Conservation (phyloP, 306 rosid genomes). For the Dryas alaskensis region DNA sequence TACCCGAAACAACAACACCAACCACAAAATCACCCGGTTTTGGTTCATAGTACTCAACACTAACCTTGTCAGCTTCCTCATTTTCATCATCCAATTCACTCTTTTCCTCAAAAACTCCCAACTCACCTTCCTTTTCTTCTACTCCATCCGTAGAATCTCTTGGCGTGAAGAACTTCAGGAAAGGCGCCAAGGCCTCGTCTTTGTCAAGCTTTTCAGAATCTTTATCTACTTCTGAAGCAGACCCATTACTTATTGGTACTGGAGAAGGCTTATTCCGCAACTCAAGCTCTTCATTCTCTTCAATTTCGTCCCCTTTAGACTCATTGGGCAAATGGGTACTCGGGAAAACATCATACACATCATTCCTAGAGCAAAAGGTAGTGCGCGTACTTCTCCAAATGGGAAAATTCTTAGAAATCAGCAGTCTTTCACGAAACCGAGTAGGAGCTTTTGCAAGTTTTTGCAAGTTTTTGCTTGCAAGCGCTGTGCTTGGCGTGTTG, state of each 20-base stretch:
- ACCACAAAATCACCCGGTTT: slow-evolving; percentile 90
- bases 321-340: slow-evolving; percentile 47
- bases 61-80: slow-evolving; percentile 46
- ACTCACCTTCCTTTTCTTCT: slow-evolving; percentile 33
- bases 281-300: slow-evolving; percentile 61
- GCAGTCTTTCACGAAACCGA: slow-evolving; percentile 22
- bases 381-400: slow-evolving; percentile 38
- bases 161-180: slow-evolving; percentile 75
- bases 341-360: slow-evolving; percentile 50
- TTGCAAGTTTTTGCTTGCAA: slow-evolving; percentile 3
- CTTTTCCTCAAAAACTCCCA: slow-evolving; percentile 44
- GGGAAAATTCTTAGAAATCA: slow-evolving; percentile 37
- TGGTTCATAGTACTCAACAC: slow-evolving; percentile 86
- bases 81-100: slow-evolving; percentile 23
- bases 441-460: slow-evolving; percentile 9
- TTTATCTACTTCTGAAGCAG: slow-evolving; percentile 38
- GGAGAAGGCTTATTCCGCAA: slow-evolving; percentile 78
- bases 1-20: slow-evolving; percentile 90
- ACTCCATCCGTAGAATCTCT: slow-evolving; percentile 40
- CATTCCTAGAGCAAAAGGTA: slow-evolving; percentile 53
- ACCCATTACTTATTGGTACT: slow-evolving; percentile 33
- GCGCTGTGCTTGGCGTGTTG: slow-evolving; percentile 23
- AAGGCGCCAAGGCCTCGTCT: slow-evolving; percentile 68
- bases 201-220: slow-evolving; percentile 35
- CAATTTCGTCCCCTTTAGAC: slow-evolving; percentile 31